Percentiles rank a stretch among this genome's conserved stretches.
Evolutionary conservation across 352 stramenopile species (phyloP).

Genomic region (Phytophthora lateralis): DNA sequence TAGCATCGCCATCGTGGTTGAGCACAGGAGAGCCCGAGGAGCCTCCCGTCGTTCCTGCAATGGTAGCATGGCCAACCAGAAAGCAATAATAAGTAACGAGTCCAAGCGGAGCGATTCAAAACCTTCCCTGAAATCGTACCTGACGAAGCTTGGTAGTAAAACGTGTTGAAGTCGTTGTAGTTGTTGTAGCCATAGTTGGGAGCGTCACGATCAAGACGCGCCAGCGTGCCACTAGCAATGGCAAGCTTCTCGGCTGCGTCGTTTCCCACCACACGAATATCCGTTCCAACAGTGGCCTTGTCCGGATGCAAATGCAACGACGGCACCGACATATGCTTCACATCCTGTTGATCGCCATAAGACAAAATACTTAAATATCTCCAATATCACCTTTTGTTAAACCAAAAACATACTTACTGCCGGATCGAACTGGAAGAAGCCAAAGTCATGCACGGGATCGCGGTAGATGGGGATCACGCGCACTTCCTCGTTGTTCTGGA

Average conservation of each 20-base stretch:
- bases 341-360: slow-evolving; percentile 53
- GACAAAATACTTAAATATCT: background rate
- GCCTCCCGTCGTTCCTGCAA: slow-evolving; percentile 58
- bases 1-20: slow-evolving; percentile 86
- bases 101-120: background rate
- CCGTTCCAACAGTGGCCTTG: slow-evolving; percentile 89
- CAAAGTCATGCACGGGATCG: slow-evolving; percentile 94
- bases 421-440: slow-evolving; percentile 92
- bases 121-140: slow-evolving; percentile 21
- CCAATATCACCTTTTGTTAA: background rate
- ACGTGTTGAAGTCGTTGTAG: slow-evolving; percentile 95
- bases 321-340: slow-evolving; percentile 84
- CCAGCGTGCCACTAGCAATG: slow-evolving; percentile 92
- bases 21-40: slow-evolving; percentile 90
- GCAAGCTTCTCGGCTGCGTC: slow-evolving; percentile 92
- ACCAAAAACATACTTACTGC: slow-evolving; percentile 36
- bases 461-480: slow-evolving; percentile 91
- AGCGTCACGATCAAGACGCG: slow-evolving; percentile 89
- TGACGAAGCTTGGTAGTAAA: slow-evolving; percentile 92
- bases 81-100: background rate
- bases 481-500: slow-evolving; percentile 95
- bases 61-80: background rate
- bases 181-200: slow-evolving; percentile 90
- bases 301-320: slow-evolving; percentile 82
- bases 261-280: slow-evolving; percentile 94